Base-by-base conservation (phyloP, 2,329 filamentous ascomycete genomes). In the Hyphodiscus sp. region DNA sequence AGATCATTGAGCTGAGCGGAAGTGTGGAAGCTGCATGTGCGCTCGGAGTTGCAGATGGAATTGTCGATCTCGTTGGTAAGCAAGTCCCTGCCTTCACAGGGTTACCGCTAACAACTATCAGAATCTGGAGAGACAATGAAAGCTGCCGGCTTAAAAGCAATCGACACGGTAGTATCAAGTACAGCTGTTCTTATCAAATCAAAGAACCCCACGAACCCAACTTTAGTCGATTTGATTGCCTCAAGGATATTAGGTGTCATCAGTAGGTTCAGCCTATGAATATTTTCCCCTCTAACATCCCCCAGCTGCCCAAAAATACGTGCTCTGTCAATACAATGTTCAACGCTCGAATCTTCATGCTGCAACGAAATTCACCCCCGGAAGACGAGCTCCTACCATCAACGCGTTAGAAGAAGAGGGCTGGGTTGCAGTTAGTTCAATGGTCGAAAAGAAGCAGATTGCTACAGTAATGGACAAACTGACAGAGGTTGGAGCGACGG, bases 51-150 rank as follows among this genome's bases (percentile, higher is more conserved):
- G 94, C 94, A 44, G 92, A 97, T 69, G 94, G 92, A 49, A 96
- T 99, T 69, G 91, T 99, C 46, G 94, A 99, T 74, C 83, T 99
- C 54, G 94, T 99, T 68, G 91, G 90, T 94, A 73, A 69, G 87
- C 58, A 11, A 20, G n/a, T 45, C 16, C 41, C 41, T 44, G 47
- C 30, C 41, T 13, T 13, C 13, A 18, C 43, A 49, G 6, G 15
- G 47, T 13, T 49, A 38, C 13, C 30, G 26, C 61, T 67, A 56
- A 65, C 53, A 51, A 19, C 3, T 42, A 8, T 19, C 63, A 94
- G 92, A 99, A 77, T 97, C 94, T 19, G 94, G 94, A 53, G 92
- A 97, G 73, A 99, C 94, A 0, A 99, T 99, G 94, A 87, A 89
- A 67, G 94, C 92, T 19, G 92, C 92, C 44, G 94, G 94, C 20